A percentile compares a stretch with the other conserved stretches of the same genome.
phyloP scores from a whole-genome alignment of 2,329 filamentous ascomycete species.

The Diplodia mutila region DNA sequence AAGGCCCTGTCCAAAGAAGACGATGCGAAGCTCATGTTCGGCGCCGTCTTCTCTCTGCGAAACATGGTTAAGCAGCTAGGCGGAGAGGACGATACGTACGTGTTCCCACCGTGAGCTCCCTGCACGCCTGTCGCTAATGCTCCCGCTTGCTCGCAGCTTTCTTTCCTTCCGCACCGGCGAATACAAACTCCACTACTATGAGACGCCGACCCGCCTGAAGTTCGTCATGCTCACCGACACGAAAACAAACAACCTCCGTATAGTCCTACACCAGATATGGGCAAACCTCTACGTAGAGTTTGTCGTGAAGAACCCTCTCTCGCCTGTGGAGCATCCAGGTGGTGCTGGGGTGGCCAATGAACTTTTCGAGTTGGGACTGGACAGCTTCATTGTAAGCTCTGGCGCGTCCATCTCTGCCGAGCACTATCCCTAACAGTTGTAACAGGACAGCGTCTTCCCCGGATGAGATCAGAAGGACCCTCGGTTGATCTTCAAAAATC shows the following conservation, averaged over 20 bases:
- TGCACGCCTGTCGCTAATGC: slow-evolving; percentile 3
- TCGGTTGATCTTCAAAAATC: background rate
- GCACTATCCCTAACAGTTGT: background rate
- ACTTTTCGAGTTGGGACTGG: slow-evolving; percentile 68
- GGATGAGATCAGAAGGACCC: background rate
- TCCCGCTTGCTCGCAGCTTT: slow-evolving; percentile 63
- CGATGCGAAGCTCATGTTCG: slow-evolving; percentile 94
- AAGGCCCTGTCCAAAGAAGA: slow-evolving; percentile 65
- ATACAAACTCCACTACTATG: slow-evolving; percentile 99
- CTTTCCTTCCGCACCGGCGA: slow-evolving; percentile 90
- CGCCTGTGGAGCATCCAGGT: slow-evolving; percentile 63
- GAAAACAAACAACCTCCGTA: slow-evolving; percentile 84
- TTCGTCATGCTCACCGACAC: slow-evolving; percentile 97
- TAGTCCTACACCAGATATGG: slow-evolving; percentile 96
- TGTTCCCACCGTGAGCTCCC: background rate
- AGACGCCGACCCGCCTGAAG: slow-evolving; percentile 93
- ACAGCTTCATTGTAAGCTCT: slow-evolving; percentile 61
- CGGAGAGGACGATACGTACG: slow-evolving; percentile 78
- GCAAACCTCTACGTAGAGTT: slow-evolving; percentile 98
- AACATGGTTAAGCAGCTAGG: slow-evolving; percentile 97
- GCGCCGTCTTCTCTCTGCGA: slow-evolving; percentile 91
- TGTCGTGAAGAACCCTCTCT: slow-evolving; percentile 68
- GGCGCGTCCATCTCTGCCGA: too few relatives aligned
- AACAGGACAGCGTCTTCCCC: slow-evolving; percentile 17
- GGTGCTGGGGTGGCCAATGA: slow-evolving; percentile 68